phyloP scores from a whole-genome alignment of 2,329 filamentous ascomycete species.

The Dothideomycetidae sp. region DNA sequence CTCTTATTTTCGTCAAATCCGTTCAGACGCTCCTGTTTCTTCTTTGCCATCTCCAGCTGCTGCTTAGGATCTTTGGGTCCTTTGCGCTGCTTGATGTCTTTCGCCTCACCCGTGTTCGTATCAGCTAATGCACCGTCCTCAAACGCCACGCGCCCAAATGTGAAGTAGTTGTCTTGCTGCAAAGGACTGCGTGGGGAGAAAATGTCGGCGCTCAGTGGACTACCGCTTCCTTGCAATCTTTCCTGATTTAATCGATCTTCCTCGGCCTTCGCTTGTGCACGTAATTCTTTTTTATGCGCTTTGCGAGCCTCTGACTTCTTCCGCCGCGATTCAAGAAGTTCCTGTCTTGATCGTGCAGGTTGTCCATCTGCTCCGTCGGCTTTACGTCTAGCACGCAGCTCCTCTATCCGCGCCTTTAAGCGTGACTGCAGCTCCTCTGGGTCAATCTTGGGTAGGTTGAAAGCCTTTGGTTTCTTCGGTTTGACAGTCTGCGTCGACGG shows the following conservation, averaged over 20 bases:
- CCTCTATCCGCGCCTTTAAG: slow-evolving; percentile 69
- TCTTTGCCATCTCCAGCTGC: slow-evolving; percentile 71
- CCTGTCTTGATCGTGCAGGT: slow-evolving; percentile 71
- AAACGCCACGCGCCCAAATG: slow-evolving; percentile 86
- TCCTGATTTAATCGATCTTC: slow-evolving; percentile 49
- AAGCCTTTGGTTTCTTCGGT: slow-evolving; percentile 13
- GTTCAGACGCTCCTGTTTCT: slow-evolving; percentile 67
- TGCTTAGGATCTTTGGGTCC: slow-evolving; percentile 75
- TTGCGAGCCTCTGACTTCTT: slow-evolving; percentile 78
- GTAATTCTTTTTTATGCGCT: slow-evolving; percentile 74
- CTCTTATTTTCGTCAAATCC: slow-evolving; percentile 66
- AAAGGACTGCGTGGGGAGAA: slow-evolving; percentile 29
- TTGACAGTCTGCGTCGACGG: slow-evolving; percentile 18
- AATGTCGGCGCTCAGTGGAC: slow-evolving; percentile 35
- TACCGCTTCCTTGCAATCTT: slow-evolving; percentile 44
- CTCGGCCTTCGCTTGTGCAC: slow-evolving; percentile 62
- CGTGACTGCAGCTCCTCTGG: slow-evolving; percentile 63
- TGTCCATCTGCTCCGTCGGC: slow-evolving; percentile 72
- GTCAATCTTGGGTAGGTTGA: slow-evolving; percentile 43
- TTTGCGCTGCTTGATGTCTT: slow-evolving; percentile 56
- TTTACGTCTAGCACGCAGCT: slow-evolving; percentile 71
- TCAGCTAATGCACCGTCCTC: slow-evolving; percentile 70
- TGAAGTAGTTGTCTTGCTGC: slow-evolving; percentile 50
- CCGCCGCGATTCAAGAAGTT: slow-evolving; percentile 78
- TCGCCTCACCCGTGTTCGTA: slow-evolving; percentile 46